A percentile compares a stretch with the other conserved stretches of the same genome.
phyloP scores from a whole-genome alignment of 2,329 filamentous ascomycete genomes.

The Reticulascus tulasneorum region DNA sequence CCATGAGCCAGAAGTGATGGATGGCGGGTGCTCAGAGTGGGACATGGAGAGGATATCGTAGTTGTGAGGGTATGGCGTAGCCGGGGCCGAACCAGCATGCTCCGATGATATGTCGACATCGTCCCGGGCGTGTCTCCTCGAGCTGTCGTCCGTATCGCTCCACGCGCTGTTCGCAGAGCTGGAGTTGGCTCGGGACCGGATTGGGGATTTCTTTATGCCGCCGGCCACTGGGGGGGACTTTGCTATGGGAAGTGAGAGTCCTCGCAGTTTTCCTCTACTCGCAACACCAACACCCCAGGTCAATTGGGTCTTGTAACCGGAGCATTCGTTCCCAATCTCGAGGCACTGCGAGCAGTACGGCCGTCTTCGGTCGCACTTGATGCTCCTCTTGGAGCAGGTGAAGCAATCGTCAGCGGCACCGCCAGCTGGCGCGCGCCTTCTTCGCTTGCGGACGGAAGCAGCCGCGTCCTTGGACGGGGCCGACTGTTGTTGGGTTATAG shows the following conservation, averaged over 20 bases:
- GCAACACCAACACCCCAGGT: conserved; percentile 97
- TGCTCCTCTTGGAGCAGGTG: conserved; percentile 77
- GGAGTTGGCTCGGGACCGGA: conserved; percentile 43
- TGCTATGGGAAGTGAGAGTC: conserved; percentile 71
- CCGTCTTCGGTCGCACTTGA: conserved; percentile 84
- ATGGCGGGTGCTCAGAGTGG: conserved; percentile 39
- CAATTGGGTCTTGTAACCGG: conserved; percentile 92
- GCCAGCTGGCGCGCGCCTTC: conserved; percentile 81
- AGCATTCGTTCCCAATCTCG: conserved; percentile 86
- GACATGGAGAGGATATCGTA: conserved; percentile 52
- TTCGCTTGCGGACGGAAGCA: conserved; percentile 61
- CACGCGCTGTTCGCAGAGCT: conserved; percentile 33
- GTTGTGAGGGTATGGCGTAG: conserved; percentile 30
- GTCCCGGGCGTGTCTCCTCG: conserved; percentile 28
- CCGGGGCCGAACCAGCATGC: conserved; percentile 40
- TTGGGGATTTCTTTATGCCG: conserved; percentile 43
- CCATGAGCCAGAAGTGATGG: conserved; percentile 37
- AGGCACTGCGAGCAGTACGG: conserved; percentile 96
- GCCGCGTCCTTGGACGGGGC: conserved; percentile 43
- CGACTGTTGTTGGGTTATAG: conserved; percentile 15
- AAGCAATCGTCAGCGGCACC: conserved; percentile 95
- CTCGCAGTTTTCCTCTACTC: conserved; percentile 89
- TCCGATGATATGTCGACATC: conserved; percentile 32
- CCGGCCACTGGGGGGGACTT: conserved; percentile 54
- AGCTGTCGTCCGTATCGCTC: conserved; percentile 32